Conservation (phyloP, 169 alveolate species). For the Toxoplasma gondii region DNA sequence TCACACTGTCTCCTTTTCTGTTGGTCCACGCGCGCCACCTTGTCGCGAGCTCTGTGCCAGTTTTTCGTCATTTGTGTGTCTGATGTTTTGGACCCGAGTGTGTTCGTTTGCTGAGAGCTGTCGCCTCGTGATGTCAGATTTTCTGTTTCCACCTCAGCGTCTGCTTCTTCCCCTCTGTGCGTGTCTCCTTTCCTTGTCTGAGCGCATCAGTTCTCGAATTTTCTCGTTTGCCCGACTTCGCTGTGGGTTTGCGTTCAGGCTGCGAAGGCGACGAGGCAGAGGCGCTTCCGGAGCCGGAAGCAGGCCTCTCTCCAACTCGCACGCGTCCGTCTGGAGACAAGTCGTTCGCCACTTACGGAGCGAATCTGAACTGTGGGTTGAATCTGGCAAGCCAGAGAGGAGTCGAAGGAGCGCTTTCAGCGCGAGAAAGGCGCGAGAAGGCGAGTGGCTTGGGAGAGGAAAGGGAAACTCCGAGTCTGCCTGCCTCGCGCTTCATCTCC, state of each 20-base stretch:
- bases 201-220: no score
- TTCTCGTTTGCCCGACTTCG: background rate
- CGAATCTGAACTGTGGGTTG: background rate
- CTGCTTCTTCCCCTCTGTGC: no score
- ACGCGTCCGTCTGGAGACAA: background rate
- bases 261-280: background rate
- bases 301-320: background rate
- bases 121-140: no score
- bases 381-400: background rate
- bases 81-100: no score
- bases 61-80: no score
- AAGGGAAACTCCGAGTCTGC: background rate
- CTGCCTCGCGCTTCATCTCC: slow-evolving; percentile 44
- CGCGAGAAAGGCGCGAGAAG: background rate
- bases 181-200: no score
- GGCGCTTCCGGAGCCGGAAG: background rate
- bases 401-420: background rate
- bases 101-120: no score
- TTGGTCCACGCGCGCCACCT: background rate
- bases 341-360: background rate
- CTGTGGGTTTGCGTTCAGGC: background rate
- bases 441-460: background rate
- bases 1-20: background rate
- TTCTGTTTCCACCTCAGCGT: no score
- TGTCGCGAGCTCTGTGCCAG: no score